Evolutionary conservation across 441 rosid genomes (phyloP), one percentile per base, ranked within the genome.

Genomic region (Eutrema salsugineum): DNA sequence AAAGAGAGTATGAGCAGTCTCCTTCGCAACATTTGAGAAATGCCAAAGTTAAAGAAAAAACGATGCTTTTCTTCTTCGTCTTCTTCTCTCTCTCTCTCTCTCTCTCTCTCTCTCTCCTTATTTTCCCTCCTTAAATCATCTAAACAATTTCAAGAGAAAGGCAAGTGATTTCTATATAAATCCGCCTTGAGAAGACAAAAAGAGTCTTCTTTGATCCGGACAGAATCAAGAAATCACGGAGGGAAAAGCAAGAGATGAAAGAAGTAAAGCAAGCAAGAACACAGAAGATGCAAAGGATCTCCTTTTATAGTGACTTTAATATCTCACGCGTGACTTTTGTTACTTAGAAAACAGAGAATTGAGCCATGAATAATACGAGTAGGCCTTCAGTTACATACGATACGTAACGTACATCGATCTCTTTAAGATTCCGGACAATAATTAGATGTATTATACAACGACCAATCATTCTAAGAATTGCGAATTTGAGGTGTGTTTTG

Each of bases 171-270:
- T 27, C 3, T 59, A 39, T 22, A 12, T 38, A 17, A 12, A 20
- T 39, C 6, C 20, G n/a, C 43, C 42, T 60, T 49, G 66, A 42
- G 60, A 57, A 64, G 60, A 65, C 38, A 72, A 65, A 57, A 57
- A 48, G 67, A 50, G 30, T 17, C 11, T 43, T 59, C 22, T 40
- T 19, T 20, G 47, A 7, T 40, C 27, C 50, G 35, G 48, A 73
- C 49, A 74, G 71, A 63, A 61, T 46, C 66, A 80, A 83, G 71
- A 57, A 82, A 79, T 74, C 65, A 77, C 61, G 74, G 76, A 81
- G 78, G 55, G 46, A 49, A 63, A 60, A 24, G 54, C 11, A 61
- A 77, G 77, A 59, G 55, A 55, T 8, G 65, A 82, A 28, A 62
- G n/a, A n/a, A n/a, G n/a, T n/a, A n/a, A 68, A 72, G 76, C 20